Evolutionary conservation across 306 rosid genomes (phyloP), one percentile per base, ranked within the genome.

Genomic region (Purshia tridentata): DNA sequence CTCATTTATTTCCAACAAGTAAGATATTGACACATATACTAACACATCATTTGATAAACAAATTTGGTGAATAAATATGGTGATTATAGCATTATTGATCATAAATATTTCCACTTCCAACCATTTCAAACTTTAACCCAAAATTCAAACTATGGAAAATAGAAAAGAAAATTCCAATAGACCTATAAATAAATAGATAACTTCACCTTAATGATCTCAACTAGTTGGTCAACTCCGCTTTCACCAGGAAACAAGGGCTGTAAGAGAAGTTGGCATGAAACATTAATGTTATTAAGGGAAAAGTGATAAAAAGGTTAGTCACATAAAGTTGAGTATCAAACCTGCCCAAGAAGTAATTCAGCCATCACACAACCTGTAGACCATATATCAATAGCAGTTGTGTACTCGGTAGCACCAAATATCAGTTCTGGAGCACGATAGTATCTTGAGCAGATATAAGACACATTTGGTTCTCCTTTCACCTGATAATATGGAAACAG

Each of bases 341-440:
- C 98, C 97, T 94, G 96, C 72, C 98, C 98, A 63, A 94, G 97
- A 75, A 94, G 94, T 70, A 94, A 82, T 72, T 94, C 98, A 70
- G 98, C 97, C 98, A 91, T 94, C 73, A 94, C 98, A 77, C 98
- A 94, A 56, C 98, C 98, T 77, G 98, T 91, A 56, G 98, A 94
- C 98, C 98, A 94, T 82, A 94, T 94, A 82, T 94, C 98, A 44
- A 91, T 91, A 15, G 98, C 97, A 73, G 97, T 91, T 63, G 98
- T 94, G 81, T 94, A 94, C 84, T 94, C 98, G 1, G 97, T 91
- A 65, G 98, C 98, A 63, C 98, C 98, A 77, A 94, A 94, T 80
- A 94, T 94, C 78, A 94, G 94, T 81, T 94, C 98, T 3, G 98
- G 98, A 49, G 98, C 98, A 19, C 98, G 98, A 69, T 94, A 94